Evolutionary conservation across 768 basidiomycete species (phyloP).

Genomic region (Boletus speciosus): DNA sequence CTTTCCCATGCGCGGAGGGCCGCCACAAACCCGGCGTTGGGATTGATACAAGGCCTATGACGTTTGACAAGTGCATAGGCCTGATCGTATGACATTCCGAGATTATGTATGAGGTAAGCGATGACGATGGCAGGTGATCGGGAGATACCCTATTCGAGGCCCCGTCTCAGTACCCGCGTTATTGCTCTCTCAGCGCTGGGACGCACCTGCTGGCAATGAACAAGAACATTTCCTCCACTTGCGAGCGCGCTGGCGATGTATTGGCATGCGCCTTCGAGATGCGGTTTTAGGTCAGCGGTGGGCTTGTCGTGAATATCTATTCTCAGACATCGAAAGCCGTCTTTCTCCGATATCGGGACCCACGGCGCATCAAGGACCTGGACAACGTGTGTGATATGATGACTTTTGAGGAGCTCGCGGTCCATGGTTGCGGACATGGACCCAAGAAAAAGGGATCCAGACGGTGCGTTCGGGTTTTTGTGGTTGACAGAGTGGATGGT

Average conservation of each 20-base stretch:
- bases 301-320: constrained; percentile 66
- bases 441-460: constrained; percentile 66
- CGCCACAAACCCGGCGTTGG: constrained; percentile 71
- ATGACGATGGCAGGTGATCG: constrained; percentile 73
- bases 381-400: constrained; percentile 57
- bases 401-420: constrained; percentile 43
- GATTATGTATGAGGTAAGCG: constrained; percentile 74
- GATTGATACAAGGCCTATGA: constrained; percentile 70
- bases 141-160: constrained; percentile 60
- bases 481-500: constrained; percentile 15
- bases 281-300: constrained; percentile 58
- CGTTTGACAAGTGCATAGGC: constrained; percentile 59
- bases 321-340: constrained; percentile 54
- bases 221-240: constrained; percentile 62
- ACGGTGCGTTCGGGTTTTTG: constrained; percentile 5
- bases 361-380: constrained; percentile 67
- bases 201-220: constrained; percentile 80
- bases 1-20: constrained; percentile 58
- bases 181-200: background rate
- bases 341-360: constrained; percentile 46
- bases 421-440: constrained; percentile 62
- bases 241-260: constrained; percentile 62
- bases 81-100: constrained; percentile 68
- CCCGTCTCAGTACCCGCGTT: background rate
- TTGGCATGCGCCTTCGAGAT: constrained; percentile 64